phyloP scores from a whole-genome alignment of 768 basidiomycete genomes.

The Lentinula guzmanii region DNA sequence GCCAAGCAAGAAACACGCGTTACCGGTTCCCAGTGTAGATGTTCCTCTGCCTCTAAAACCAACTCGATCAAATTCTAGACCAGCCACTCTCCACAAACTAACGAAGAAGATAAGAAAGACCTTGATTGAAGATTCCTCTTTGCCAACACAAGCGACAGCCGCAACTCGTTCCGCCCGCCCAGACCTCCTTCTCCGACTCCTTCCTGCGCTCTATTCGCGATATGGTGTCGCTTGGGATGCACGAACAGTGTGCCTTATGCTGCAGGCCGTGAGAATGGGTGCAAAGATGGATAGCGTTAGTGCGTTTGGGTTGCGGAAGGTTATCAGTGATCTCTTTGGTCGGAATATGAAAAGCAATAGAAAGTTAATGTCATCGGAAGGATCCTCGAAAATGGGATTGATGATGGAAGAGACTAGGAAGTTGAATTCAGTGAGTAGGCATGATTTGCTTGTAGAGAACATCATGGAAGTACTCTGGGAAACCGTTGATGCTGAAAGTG shows the following conservation, averaged over 20 bases:
- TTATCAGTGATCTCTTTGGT: background rate
- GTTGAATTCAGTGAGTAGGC: background rate
- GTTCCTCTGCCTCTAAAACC: conserved; percentile 1
- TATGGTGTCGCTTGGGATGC: background rate
- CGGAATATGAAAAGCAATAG: background rate
- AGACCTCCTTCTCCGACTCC: background rate
- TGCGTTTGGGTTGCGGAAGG: background rate
- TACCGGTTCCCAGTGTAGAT: background rate
- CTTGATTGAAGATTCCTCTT: no score
- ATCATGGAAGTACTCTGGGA: conserved; percentile 1
- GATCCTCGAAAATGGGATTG: background rate
- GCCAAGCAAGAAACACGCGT: conserved; percentile 1
- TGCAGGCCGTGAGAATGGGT: conserved; percentile 2
- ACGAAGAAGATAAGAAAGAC: background rate
- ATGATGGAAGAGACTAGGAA: background rate
- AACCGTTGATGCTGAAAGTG: background rate
- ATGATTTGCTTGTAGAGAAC: background rate
- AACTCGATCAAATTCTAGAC: background rate
- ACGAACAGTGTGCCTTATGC: conserved; percentile 2
- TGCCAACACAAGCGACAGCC: background rate
- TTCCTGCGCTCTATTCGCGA: background rate
- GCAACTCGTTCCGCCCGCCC: conserved; percentile 1
- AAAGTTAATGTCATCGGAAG: background rate
- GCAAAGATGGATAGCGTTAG: conserved; percentile 3
- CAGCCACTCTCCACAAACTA: background rate